Conservation (phyloP, 805 yeast genomes). For the Candida orba region DNA sequence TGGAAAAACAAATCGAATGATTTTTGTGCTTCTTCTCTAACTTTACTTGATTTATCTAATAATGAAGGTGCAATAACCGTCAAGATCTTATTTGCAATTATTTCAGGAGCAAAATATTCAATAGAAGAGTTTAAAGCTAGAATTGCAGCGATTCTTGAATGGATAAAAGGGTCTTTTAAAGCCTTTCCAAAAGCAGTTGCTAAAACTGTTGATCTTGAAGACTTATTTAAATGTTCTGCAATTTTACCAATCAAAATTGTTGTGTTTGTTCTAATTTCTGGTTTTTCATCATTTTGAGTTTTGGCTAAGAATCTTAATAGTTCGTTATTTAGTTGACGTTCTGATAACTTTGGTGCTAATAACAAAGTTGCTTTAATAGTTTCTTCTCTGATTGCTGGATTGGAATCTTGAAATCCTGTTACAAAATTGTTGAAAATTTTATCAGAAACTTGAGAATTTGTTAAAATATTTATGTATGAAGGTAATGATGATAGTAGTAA, state of each 20-base stretch:
- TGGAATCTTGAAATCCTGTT: conserved; percentile 85
- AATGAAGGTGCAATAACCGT: conserved; percentile 82
- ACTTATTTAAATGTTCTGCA: conserved; percentile 47
- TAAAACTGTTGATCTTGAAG: conserved; percentile 62
- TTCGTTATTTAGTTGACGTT: conserved; percentile 82
- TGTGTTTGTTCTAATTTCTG: conserved; percentile 74
- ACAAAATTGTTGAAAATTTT: conserved; percentile 60
- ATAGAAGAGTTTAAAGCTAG: conserved; percentile 61
- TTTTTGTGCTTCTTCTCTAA: conserved; percentile 64
- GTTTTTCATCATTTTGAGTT: conserved; percentile 67
- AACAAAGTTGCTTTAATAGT: conserved; percentile 60
- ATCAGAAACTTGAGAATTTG: conserved; percentile 57
- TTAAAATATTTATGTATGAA: conserved; percentile 39
- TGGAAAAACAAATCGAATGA: conserved; percentile 57
- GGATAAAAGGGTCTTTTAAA: conserved; percentile 69
- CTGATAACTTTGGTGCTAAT: conserved; percentile 59
- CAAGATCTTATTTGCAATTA: conserved; percentile 71
- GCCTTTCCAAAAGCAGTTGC: conserved; percentile 85
- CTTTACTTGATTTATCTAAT: conserved; percentile 64
- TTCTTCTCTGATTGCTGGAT: conserved; percentile 70
- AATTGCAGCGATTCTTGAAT: conserved; percentile 69
- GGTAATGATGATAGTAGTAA: conserved; percentile 62
- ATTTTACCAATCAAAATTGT: conserved; percentile 62
- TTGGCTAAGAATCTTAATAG: conserved; percentile 73
- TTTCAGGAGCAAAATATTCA: conserved; percentile 62